Conservation (phyloP, 148 eudicot genomes). For the Talinum fruticosum region DNA sequence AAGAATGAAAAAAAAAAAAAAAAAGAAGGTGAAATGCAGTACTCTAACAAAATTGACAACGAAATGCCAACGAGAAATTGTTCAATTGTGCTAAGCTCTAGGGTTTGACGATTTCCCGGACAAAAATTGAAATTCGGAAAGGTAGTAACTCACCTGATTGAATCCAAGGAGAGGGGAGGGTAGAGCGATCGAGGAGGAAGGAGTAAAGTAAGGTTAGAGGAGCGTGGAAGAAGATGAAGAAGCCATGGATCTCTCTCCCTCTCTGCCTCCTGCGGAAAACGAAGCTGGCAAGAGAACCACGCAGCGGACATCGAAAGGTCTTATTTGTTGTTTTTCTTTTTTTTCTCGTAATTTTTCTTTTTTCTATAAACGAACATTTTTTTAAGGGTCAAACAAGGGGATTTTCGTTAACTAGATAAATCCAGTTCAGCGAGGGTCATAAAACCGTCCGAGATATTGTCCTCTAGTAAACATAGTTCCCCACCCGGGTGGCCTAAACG, state of each 20-base stretch:
- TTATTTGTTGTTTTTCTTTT: neutral
- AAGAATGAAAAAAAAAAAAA: neutral
- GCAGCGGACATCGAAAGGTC: neutral
- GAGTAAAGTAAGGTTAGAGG: conserved; percentile 2
- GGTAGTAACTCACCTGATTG: conserved; percentile 7
- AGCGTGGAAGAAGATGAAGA: neutral
- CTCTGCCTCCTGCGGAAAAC: neutral
- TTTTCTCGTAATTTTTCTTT: no score
- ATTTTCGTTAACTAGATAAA: no score
- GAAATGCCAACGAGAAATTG: conserved; percentile 3
- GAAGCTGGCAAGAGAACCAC: conserved; percentile 5
- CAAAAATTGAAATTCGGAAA: neutral
- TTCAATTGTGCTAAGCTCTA: conserved; percentile 5
- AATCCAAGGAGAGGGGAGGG: neutral
- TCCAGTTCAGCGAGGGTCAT: no score
- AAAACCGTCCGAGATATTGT: no score
- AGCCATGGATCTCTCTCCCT: conserved; percentile 11
- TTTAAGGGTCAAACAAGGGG: no score
- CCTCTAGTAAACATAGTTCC: no score
- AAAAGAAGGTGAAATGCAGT: neutral
- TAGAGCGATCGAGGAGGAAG: neutral
- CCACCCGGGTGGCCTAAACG: no score
- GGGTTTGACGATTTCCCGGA: neutral
- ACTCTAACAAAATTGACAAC: conserved; percentile 6
- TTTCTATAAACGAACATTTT: no score